Evolutionary conservation across 768 basidiomycete genomes (phyloP).

Genomic region (Pleurotus citrinopileatus): DNA sequence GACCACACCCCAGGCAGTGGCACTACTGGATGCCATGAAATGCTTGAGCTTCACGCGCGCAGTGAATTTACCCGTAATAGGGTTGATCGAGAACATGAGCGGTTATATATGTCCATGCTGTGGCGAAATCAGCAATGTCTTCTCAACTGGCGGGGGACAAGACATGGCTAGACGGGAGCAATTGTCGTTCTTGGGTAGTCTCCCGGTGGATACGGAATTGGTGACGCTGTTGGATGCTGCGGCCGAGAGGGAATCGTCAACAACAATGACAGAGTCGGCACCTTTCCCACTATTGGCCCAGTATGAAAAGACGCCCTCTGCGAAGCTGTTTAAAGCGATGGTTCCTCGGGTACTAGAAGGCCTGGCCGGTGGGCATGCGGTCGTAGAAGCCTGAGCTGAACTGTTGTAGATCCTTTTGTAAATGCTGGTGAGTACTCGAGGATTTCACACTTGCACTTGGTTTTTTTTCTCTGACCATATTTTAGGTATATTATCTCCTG

Average conservation of each 20-base stretch:
- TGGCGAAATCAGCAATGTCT: conserved; percentile 91
- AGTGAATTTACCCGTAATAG: conserved; percentile 82
- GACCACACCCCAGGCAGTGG: conserved; percentile 96
- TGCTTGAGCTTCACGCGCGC: conserved; percentile 93
- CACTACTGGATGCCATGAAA: conserved; percentile 93
- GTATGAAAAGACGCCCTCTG: conserved; percentile 70
- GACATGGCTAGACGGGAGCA: conserved; percentile 79
- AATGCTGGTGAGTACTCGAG: not conserved
- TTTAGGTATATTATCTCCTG: not conserved
- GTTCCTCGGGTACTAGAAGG: conserved; percentile 18
- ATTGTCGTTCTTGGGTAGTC: conserved; percentile 75
- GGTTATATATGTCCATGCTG: conserved; percentile 98
- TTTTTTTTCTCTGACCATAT: not conserved
- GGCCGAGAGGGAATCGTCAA: conserved; percentile 23
- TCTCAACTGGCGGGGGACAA: conserved; percentile 91
- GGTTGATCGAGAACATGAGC: conserved; percentile 97
- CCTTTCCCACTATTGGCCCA: conserved; percentile 53
- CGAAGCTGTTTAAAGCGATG: conserved; percentile 64
- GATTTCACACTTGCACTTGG: not conserved
- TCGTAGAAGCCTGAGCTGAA: conserved; percentile 9
- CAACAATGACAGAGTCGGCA: conserved; percentile 4
- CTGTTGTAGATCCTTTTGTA: not conserved
- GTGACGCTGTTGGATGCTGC: conserved; percentile 81
- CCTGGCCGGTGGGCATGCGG: conserved; percentile 14
- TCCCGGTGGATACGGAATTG: conserved; percentile 93